phyloP scores from a whole-genome alignment of 2,329 filamentous ascomycete species.

The Periconia sp. region DNA sequence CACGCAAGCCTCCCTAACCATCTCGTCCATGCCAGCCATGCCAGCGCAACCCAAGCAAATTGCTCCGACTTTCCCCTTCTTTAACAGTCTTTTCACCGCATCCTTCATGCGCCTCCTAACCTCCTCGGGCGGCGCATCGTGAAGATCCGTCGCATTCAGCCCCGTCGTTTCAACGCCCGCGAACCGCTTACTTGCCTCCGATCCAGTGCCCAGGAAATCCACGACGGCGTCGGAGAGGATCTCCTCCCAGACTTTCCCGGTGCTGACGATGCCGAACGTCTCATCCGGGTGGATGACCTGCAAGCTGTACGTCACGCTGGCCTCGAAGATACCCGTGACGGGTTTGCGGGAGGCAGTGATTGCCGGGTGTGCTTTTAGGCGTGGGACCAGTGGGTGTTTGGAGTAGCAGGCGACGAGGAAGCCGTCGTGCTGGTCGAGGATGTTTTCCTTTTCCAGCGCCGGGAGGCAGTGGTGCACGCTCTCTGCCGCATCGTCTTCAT shows the following conservation, averaged over 20 bases:
- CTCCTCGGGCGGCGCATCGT: conserved; percentile 65
- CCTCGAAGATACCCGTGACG: conserved; percentile 85
- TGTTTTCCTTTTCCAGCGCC: conserved; percentile 53
- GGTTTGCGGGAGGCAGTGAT: conserved; percentile 48
- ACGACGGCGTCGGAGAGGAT: conserved; percentile 69
- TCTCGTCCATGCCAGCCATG: conserved; percentile 82
- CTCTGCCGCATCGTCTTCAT: conserved; percentile 65
- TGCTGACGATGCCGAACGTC: conserved; percentile 85
- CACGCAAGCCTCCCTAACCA: conserved; percentile 69
- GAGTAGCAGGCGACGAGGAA: conserved; percentile 89
- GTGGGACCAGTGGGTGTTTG: conserved; percentile 72
- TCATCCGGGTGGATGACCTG: conserved; percentile 54
- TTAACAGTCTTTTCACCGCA: conserved; percentile 68
- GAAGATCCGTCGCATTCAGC: conserved; percentile 76
- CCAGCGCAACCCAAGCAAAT: conserved; percentile 88
- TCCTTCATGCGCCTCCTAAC: conserved; percentile 67
- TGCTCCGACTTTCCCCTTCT: conserved; percentile 59
- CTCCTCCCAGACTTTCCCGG: conserved; percentile 78
- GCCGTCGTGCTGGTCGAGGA: conserved; percentile 62
- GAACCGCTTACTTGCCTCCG: conserved; percentile 56
- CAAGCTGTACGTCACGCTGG: conserved; percentile 68
- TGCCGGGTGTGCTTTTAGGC: conserved; percentile 54
- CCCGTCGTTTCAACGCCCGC: conserved; percentile 83
- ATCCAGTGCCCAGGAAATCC: conserved; percentile 59
- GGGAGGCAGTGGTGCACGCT: conserved; percentile 66